A percentile compares a stretch with the other conserved stretches of the same genome.
phyloP scores from a whole-genome alignment of 441 rosid species.

The Metrosideros polymorpha region DNA sequence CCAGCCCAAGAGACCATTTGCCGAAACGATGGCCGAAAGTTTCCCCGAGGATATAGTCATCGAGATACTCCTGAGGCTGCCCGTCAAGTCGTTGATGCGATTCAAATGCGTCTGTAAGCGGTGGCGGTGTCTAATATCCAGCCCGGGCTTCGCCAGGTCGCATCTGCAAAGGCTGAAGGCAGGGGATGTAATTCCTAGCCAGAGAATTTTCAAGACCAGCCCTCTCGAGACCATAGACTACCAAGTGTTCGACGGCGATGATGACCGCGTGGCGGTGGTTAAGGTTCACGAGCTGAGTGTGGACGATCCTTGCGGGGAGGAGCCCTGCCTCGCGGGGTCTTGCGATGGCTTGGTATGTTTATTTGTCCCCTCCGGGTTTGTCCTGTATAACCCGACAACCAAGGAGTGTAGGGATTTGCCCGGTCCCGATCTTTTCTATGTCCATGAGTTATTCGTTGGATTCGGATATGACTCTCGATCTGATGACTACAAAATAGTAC shows the following conservation, averaged over 20 bases:
- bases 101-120: background rate
- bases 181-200: background rate
- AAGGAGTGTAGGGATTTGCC: background rate
- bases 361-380: background rate
- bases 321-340: background rate
- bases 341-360: background rate
- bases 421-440: background rate
- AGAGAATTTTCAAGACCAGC: background rate
- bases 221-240: too few relatives aligned
- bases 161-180: background rate
- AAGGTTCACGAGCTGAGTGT: too few relatives aligned
- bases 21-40: background rate
- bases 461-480: background rate
- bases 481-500: background rate
- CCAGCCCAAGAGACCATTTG: background rate
- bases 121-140: background rate
- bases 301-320: too few relatives aligned
- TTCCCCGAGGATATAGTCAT: background rate
- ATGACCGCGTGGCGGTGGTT: too few relatives aligned
- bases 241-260: too few relatives aligned
- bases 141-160: background rate
- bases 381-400: background rate
- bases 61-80: background rate
- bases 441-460: rapidly evolving
- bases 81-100: background rate